Base-by-base conservation (phyloP, 2,329 filamentous ascomycete species). In the Colletotrichum sp. region DNA sequence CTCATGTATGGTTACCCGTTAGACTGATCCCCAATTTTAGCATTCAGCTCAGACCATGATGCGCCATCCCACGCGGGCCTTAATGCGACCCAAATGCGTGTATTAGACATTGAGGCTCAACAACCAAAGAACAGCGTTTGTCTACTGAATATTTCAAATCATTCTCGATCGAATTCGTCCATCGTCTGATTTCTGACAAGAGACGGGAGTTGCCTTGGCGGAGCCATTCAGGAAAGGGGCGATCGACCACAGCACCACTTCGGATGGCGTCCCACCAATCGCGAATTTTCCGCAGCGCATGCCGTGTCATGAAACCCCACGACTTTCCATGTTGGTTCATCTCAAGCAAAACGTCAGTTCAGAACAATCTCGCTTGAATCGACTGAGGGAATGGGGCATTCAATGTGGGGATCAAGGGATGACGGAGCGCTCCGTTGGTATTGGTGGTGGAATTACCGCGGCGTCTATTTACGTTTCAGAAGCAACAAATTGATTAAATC, bases 311-410 rank as follows among this genome's bases (percentile, higher is more conserved):
- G 60, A 39, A 64, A 28, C 63, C 36, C 60, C 60, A 10, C n/a
- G 60, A 34, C 30, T 52, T 26, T 36, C 60, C 32, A 32, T 34
- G 32, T n/a, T 39, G 32, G 32, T 64, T 26, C 32, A 64, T 64
- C 21, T 64, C 62, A 18, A 44, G 52, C 49, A 32, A 67, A 67
- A 30, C 59, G 18, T 59, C 69, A 60, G 60, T 32, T 59, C 24
- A 26, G 49, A 30, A 16, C 62, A 72, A 72, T 72, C 44, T 72
- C 62, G 69, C 69, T 72, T 67, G 69, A n/a, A 55, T 13, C 18
- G 28, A 44, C 21, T 28, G 21, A 65, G 59, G 44, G 16, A 30
- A 28, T 18, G 30, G 30, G 28, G 13, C 6, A n/a, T 26, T 8
- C 28, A 28, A 10, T 39, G 66, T 69, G 52, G 66, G 24, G 49